These are phyloP conservation scores for Nemania sp. DNA, from an alignment of 2,329 filamentous ascomycete genomes.

Conservation along the genomic window DNA sequence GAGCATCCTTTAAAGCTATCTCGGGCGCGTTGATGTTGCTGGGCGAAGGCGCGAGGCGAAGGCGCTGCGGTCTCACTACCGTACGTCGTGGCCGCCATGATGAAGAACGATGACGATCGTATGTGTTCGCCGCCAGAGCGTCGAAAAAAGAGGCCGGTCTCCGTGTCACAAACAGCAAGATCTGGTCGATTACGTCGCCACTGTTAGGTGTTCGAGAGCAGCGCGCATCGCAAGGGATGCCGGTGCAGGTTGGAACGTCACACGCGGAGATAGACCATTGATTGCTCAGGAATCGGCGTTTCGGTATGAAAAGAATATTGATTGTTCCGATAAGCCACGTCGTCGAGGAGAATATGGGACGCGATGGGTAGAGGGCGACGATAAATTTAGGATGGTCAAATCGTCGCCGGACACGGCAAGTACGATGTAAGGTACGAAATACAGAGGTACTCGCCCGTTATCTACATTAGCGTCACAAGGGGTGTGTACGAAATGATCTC, in stretches of 20 bases:
- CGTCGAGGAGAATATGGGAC: neutral
- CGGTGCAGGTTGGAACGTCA: neutral
- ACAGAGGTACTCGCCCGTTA: no score
- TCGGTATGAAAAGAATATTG: neutral
- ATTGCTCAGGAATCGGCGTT: neutral
- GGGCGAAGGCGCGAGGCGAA: slow-evolving; percentile 60
- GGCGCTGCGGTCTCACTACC: slow-evolving; percentile 40
- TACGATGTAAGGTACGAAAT: no score
- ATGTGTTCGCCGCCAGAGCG: no score
- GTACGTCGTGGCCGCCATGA: slow-evolving; percentile 23
- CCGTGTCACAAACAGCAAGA: neutral
- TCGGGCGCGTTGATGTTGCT: slow-evolving; percentile 57
- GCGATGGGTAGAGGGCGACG: neutral
- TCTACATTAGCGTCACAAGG: no score
- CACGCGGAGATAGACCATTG: neutral
- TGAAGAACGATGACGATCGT: no score
- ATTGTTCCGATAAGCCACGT: neutral
- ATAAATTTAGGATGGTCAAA: neutral
- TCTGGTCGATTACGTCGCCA: slow-evolving; percentile 9
- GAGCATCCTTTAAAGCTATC: slow-evolving; percentile 82
- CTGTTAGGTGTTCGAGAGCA: neutral
- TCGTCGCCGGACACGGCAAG: no score
- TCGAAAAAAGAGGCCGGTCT: neutral
- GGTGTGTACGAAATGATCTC: no score
- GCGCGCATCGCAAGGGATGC: slow-evolving; percentile 16